phyloP scores from a whole-genome alignment of 176 grass and related monocot species.

The Thalia dealbata region DNA sequence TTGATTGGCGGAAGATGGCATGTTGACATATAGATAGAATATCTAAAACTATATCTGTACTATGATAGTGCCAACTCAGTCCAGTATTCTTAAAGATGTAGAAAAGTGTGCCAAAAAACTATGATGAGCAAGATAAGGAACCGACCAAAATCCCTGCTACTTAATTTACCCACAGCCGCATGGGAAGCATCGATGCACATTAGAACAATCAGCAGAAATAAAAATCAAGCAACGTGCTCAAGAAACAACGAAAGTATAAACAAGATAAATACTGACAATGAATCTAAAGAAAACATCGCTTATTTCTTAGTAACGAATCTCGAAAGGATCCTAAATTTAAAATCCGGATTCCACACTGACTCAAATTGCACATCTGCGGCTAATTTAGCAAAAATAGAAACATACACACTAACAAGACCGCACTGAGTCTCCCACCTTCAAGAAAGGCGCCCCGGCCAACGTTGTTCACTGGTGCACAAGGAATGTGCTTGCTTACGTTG shows the following conservation, averaged over 20 bases:
- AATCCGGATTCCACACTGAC: background rate
- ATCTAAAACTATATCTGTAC: background rate
- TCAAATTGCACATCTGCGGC: background rate
- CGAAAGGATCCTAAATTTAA: background rate
- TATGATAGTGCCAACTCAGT: background rate
- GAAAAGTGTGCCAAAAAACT: background rate
- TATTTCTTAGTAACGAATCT: background rate
- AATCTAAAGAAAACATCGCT: background rate
- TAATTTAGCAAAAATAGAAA: background rate
- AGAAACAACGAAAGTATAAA: background rate
- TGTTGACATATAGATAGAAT: background rate
- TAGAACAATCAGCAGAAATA: background rate
- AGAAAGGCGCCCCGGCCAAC: background rate
- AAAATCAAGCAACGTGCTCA: background rate
- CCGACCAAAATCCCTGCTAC: background rate
- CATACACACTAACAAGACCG: too few species aligned
- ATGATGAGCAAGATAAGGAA: background rate
- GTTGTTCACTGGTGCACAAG: too few species aligned
- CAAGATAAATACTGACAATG: background rate
- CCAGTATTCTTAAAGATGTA: background rate
- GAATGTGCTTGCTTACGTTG: slow-evolving; percentile 27
- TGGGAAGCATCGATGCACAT: background rate
- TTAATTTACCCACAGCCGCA: background rate
- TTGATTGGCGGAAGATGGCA: background rate
- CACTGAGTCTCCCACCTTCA: too few species aligned